phyloP scores from a whole-genome alignment of 2,329 filamentous ascomycete species.

The Xylariaceae sp. region DNA sequence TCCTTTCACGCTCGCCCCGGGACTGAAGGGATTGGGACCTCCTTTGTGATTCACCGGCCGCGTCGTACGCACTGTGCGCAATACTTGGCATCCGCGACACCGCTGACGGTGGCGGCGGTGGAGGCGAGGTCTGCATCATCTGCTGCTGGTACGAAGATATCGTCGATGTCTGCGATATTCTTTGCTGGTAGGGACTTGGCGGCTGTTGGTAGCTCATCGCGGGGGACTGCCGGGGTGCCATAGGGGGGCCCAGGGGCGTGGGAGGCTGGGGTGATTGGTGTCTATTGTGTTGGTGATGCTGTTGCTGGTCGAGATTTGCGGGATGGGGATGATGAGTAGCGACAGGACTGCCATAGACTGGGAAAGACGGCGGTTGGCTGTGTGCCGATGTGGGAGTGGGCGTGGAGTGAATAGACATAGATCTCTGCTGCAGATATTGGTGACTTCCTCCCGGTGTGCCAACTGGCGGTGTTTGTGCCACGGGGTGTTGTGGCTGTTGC shows the following conservation, averaged over 20 bases:
- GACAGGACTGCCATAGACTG: slow-evolving; percentile 51
- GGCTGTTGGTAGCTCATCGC: slow-evolving; percentile 44
- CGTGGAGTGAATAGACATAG: slow-evolving; percentile 56
- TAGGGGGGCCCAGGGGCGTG: slow-evolving; percentile 50
- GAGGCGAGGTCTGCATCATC: slow-evolving; percentile 32
- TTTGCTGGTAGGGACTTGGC: slow-evolving; percentile 58
- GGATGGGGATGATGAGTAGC: slow-evolving; percentile 41
- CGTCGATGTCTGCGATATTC: slow-evolving; percentile 32
- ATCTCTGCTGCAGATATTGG: slow-evolving; percentile 42
- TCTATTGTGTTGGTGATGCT: slow-evolving; percentile 20
- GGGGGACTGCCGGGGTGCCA: slow-evolving; percentile 43
- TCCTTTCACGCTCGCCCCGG: slow-evolving; percentile 62
- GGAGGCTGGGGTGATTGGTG: slow-evolving; percentile 53
- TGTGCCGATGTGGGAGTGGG: slow-evolving; percentile 61
- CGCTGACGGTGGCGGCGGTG: slow-evolving; percentile 33
- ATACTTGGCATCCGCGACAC: slow-evolving; percentile 38
- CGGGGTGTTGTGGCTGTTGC: slow-evolving; percentile 21
- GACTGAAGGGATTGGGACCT: slow-evolving; percentile 51
- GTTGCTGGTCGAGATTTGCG: slow-evolving; percentile 29
- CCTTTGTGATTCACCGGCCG: slow-evolving; percentile 40
- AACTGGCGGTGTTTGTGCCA: slow-evolving; percentile 50
- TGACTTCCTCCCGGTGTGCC: slow-evolving; percentile 37
- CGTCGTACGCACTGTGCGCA: slow-evolving; percentile 43
- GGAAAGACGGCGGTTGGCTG: slow-evolving; percentile 50
- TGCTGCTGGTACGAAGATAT: slow-evolving; percentile 22